Percentiles rank a stretch among this genome's conserved stretches.
phyloP scores from a whole-genome alignment of 768 basidiomycete species.

The Galerina marginata region DNA sequence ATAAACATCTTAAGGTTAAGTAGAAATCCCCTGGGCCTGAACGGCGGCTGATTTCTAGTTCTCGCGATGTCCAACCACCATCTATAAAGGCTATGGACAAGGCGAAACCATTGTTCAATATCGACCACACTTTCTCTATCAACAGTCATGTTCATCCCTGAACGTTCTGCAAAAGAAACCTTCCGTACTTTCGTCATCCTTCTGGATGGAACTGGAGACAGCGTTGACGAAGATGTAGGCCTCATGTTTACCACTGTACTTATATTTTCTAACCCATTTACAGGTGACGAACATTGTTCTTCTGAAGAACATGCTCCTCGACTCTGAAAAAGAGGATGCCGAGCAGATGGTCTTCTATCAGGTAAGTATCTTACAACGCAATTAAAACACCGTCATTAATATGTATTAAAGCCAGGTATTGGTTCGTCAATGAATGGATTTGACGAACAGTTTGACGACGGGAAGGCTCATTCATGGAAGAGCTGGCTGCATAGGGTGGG shows the following conservation, averaged over 20 bases:
- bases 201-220: conserved; percentile 4
- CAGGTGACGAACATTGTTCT: conserved; percentile 4
- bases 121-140: too few species aligned
- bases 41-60: too few species aligned
- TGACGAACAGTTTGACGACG: neutral
- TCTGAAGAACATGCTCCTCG: neutral
- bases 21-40: too few species aligned
- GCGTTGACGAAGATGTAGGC: neutral
- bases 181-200: conserved; percentile 1
- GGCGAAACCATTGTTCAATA: too few species aligned
- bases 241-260: neutral
- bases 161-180: neutral
- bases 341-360: neutral
- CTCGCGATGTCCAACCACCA: too few species aligned
- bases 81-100: too few species aligned
- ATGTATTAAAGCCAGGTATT: neutral
- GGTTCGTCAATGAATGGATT: neutral
- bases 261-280: neutral
- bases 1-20: too few species aligned
- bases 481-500: neutral
- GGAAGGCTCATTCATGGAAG: neutral
- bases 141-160: neutral
- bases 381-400: neutral
- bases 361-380: neutral
- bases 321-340: neutral